A percentile compares a stretch with the other conserved stretches of the same genome.
Conservation (phyloP, 2,329 filamentous ascomycete species). For the Trichoderma breve region DNA sequence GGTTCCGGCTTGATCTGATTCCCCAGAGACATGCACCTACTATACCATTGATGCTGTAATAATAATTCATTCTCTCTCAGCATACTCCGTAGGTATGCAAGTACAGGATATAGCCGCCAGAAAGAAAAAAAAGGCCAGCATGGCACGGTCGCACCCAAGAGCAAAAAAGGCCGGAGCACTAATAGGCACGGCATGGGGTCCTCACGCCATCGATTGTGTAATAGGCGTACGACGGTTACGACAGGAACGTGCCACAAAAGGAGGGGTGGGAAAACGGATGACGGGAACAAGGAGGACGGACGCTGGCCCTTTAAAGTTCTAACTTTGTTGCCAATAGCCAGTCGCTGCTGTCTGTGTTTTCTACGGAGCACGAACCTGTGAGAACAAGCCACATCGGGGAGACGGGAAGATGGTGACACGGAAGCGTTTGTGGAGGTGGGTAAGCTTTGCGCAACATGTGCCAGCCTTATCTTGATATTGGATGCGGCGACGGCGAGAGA, state of each 20-base stretch:
- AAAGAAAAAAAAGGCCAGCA: not conserved
- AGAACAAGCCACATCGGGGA: slow-evolving; percentile 8
- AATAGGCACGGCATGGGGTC: slow-evolving; percentile 12
- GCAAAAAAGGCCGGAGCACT: not conserved
- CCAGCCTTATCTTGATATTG: slow-evolving; percentile 20
- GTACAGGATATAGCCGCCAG: not conserved
- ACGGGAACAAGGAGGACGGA: not conserved
- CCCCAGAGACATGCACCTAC: not conserved
- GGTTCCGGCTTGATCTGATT: not conserved
- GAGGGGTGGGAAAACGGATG: slow-evolving; percentile 5
- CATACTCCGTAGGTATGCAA: no score
- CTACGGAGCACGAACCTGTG: not conserved
- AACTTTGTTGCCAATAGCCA: not conserved
- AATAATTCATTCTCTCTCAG: not conserved
- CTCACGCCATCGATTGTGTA: slow-evolving; percentile 22
- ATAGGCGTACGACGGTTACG: slow-evolving; percentile 20
- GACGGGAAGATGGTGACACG: not conserved
- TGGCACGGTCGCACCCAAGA: not conserved
- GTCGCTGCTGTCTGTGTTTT: not conserved
- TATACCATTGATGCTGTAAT: not conserved
- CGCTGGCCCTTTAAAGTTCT: not conserved
- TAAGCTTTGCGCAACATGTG: slow-evolving; percentile 3
- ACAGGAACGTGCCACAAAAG: slow-evolving; percentile 19
- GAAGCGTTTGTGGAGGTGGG: slow-evolving; percentile 12
- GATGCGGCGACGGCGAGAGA: not conserved